phyloP scores from a whole-genome alignment of 106 monocot genomes.

The Iris macrosiphon region DNA sequence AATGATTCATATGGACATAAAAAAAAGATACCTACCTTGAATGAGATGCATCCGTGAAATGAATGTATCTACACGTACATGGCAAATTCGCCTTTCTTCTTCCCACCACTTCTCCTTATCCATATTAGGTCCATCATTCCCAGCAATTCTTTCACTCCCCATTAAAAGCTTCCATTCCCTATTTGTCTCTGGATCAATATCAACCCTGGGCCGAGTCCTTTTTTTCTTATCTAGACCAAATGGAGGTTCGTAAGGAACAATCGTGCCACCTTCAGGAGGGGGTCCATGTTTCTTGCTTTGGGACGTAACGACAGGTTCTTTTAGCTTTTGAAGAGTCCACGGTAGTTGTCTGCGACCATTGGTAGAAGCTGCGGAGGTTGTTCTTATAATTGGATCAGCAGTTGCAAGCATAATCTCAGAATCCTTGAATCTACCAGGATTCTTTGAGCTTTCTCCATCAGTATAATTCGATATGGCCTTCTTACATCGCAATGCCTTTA shows the following conservation, averaged over 20 bases:
- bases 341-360: too few relatives aligned
- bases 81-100: slow-evolving; percentile 63
- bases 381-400: too few relatives aligned
- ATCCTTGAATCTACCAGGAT: slow-evolving; percentile 4
- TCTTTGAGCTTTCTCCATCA: background rate
- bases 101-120: slow-evolving; percentile 74
- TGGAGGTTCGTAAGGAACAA: slow-evolving; percentile 32
- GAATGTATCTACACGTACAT: slow-evolving; percentile 63
- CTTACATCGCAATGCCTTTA: too few relatives aligned
- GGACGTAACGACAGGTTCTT: slow-evolving; percentile 30
- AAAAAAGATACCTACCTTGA: slow-evolving; percentile 53
- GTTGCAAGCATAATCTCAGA: slow-evolving; percentile 30
- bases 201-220: slow-evolving; percentile 45
- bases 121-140: slow-evolving; percentile 18
- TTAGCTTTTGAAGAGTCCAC: slow-evolving; percentile 41
- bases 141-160: slow-evolving; percentile 43
- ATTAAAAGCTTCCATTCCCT: slow-evolving; percentile 70
- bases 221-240: too few relatives aligned
- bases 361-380: too few relatives aligned
- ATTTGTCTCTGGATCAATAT: slow-evolving; percentile 53
- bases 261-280: slow-evolving; percentile 12
- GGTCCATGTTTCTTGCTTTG: slow-evolving; percentile 8
- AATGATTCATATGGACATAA: background rate
- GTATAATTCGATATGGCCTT: too few relatives aligned
- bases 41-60: slow-evolving; percentile 88